phyloP scores from a whole-genome alignment of 2,329 filamentous ascomycete genomes.

The Penicillium verrucosum region DNA sequence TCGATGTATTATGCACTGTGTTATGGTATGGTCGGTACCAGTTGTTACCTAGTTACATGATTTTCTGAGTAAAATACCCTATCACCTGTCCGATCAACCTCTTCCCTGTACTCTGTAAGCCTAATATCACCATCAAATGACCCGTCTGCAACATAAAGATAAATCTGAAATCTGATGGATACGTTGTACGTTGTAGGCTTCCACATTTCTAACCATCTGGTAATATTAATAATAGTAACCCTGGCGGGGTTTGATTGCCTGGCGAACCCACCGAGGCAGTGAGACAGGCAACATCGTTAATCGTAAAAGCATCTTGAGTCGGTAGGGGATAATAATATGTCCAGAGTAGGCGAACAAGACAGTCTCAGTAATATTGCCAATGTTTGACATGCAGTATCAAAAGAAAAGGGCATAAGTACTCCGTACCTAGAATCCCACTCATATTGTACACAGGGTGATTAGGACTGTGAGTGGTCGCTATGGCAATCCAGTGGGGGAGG shows the following conservation, averaged over 20 bases:
- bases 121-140: neutral
- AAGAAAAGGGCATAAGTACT: neutral
- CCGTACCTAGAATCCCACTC: neutral
- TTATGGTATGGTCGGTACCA: no score
- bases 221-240: slow-evolving; percentile 11
- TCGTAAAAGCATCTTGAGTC: neutral
- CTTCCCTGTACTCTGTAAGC: neutral
- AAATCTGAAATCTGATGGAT: neutral
- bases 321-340: slow-evolving; percentile 12
- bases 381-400: neutral
- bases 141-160: neutral
- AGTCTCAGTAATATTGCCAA: slow-evolving; percentile 14
- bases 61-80: no score
- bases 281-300: slow-evolving; percentile 18
- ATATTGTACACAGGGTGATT: neutral
- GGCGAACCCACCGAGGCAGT: slow-evolving; percentile 10
- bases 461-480: slow-evolving; percentile 14
- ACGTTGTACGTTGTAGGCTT: slow-evolving; percentile 2
- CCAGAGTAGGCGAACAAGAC: neutral
- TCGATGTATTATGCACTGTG: no score
- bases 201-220: neutral
- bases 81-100: neutral
- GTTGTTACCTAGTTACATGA: no score
- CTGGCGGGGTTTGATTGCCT: neutral
- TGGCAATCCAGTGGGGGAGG: slow-evolving; percentile 20